These are phyloP conservation scores for Russula vinacea DNA, from an alignment of 768 basidiomycete genomes.

Conservation along the genomic window DNA sequence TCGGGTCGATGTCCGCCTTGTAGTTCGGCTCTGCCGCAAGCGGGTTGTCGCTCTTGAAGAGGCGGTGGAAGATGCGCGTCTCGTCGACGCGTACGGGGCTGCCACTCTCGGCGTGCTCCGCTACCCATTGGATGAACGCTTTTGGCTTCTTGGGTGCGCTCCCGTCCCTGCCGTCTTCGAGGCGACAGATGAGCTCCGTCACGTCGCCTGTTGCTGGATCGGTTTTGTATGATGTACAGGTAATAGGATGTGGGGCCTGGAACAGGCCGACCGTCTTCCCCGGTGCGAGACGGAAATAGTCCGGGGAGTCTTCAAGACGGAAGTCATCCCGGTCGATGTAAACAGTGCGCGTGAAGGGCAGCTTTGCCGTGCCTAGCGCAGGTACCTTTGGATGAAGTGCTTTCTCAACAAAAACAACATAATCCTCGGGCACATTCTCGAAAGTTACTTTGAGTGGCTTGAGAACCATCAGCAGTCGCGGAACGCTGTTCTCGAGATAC, in stretches of 20 bases:
- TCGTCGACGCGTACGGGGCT: conserved; percentile 87
- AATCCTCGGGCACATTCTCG: conserved; percentile 87
- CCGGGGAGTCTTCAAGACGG: conserved; percentile 82
- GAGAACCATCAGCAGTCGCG: conserved; percentile 88
- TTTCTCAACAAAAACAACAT: conserved; percentile 79
- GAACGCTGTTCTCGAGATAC: conserved; percentile 84
- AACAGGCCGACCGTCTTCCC: conserved; percentile 97
- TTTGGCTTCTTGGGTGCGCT: conserved; percentile 72
- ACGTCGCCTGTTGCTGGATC: conserved; percentile 72
- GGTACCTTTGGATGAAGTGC: conserved; percentile 93
- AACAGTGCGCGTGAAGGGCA: conserved; percentile 84
- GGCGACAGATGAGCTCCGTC: conserved; percentile 69
- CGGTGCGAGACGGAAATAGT: conserved; percentile 97
- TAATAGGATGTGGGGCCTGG: conserved; percentile 88
- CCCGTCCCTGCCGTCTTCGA: conserved; percentile 62
- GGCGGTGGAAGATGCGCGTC: conserved; percentile 84
- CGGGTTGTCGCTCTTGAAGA: conserved; percentile 95
- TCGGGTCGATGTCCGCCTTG: conserved; percentile 74
- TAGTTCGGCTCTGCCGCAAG: conserved; percentile 65
- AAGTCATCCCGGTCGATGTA: conserved; percentile 96
- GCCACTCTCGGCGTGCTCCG: conserved; percentile 70
- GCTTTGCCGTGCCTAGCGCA: conserved; percentile 71
- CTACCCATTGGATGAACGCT: conserved; percentile 96
- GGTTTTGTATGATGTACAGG: conserved; percentile 83
- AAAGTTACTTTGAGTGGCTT: conserved; percentile 87